These are phyloP conservation scores for Citrus maxima DNA, from an alignment of 345 rosid genomes.

Conservation along the genomic window DNA sequence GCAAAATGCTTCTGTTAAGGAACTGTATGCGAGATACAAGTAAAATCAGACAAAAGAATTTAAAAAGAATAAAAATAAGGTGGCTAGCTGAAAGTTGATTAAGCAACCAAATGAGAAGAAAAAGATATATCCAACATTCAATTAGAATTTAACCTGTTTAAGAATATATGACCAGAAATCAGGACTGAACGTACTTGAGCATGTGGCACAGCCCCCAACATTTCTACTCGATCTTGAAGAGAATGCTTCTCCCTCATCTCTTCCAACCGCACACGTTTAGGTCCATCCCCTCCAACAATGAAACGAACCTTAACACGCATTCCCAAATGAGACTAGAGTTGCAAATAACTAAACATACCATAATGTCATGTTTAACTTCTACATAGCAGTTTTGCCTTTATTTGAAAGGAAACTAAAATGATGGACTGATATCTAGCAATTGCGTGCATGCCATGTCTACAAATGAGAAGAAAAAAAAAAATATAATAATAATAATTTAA, in stretches of 20 bases:
- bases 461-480: background rate
- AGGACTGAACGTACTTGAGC: conserved; percentile 77
- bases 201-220: conserved; percentile 93
- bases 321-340: conserved; percentile 10
- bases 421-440: too few relatives aligned
- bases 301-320: conserved; percentile 63
- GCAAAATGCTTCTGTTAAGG: conserved; percentile 98
- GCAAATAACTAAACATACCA: background rate
- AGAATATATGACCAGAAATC: conserved; percentile 81
- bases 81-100: background rate
- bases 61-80: background rate
- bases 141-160: conserved; percentile 56
- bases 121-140: background rate
- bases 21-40: conserved; percentile 50
- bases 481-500: background rate
- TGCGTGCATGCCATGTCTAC: too few relatives aligned
- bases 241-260: conserved; percentile 99
- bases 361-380: background rate
- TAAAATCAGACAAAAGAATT: background rate
- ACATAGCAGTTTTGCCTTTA: background rate
- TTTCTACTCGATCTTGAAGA: conserved; percentile 92
- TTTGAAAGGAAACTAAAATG: background rate
- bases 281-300: conserved; percentile 95
- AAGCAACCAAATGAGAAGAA: conserved; percentile 3
- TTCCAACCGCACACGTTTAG: conserved; percentile 81